Evolutionary conservation across 352 stramenopile genomes (phyloP), one percentile per base, ranked within the genome.

Genomic region (Globisporangium nunn): DNA sequence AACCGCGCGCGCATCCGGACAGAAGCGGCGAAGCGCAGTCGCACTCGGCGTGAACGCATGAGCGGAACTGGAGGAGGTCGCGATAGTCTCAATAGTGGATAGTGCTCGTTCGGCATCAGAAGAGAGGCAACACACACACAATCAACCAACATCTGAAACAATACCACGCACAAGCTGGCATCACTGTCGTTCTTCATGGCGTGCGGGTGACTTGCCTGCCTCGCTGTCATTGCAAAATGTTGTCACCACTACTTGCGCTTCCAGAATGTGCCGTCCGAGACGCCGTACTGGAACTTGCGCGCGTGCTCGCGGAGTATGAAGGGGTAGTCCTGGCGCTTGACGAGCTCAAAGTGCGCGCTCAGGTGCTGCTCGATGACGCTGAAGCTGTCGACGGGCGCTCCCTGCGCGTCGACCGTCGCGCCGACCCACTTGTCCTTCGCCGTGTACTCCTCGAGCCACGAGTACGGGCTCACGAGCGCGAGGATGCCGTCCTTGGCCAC

Each of bases 401-500:
- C 73, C 17, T 80, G 55, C 4, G 54, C 62, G 39, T 79, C 74
- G 2, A 70, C 59, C 14, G 74, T 65, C 11, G 64, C 87, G 14
- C 85, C 87, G 58, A 96, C 88, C 87, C 87, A 96, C 54, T 95
- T 81, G 39, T 91, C 74, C 56, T 87, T 84, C n/a, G 78, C 66
- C 7, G 96, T 99, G 75, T 98, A 99, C 64, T 98, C 92, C 59
- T 96, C 84, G 51, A 99, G 71, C 96, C 96, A 99, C 53, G 90
- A 98, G 73, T 98, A 99, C 33, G 96, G 96, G 28, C 93, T 98
- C 30, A 98, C 85, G 54, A 98, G 84, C 4, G 97, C 91, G 35
- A 98, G 81, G 56, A 98, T 77, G 17, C 96, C 96, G 44, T 82
- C 91, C 39, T 85, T 75, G 41, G 94, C 91, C 15, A 99, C 75